Conservation (phyloP, 2,329 filamentous ascomycete species). For the Pseudovirgaria hyperparasitica region DNA sequence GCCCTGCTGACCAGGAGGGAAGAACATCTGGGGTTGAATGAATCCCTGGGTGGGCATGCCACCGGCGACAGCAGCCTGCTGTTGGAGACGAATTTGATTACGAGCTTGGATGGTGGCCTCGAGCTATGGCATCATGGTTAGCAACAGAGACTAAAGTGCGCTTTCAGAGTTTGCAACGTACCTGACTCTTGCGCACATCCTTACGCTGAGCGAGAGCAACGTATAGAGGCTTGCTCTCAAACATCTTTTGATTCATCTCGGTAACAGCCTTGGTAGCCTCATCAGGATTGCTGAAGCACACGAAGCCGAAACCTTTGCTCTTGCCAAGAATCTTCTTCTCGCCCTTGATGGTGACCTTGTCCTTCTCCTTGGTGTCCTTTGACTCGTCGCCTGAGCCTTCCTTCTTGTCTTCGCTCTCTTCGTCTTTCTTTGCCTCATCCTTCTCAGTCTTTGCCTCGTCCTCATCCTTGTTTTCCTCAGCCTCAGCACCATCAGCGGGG, state of each 20-base stretch:
- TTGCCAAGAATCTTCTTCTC: slow-evolving; percentile 68
- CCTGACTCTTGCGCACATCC: slow-evolving; percentile 97
- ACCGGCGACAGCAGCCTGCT: slow-evolving; percentile 69
- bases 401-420: slow-evolving; percentile 43
- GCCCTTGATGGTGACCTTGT: slow-evolving; percentile 41
- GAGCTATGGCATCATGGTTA: slow-evolving; percentile 40
- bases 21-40: slow-evolving; percentile 89
- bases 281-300: slow-evolving; percentile 99
- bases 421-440: slow-evolving; percentile 37
- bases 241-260: slow-evolving; percentile 99
- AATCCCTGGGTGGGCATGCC: slow-evolving; percentile 68
- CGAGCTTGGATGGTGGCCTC: slow-evolving; percentile 98
- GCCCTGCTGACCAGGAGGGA: slow-evolving; percentile 69
- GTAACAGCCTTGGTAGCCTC: slow-evolving; percentile 98
- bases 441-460: slow-evolving; percentile 39
- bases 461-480: slow-evolving; percentile 31
- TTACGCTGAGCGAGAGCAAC: slow-evolving; percentile 98
- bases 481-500: slow-evolving; percentile 35
- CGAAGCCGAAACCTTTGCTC: slow-evolving; percentile 99
- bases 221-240: slow-evolving; percentile 91
- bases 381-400: slow-evolving; percentile 45
- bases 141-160: no score
- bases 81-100: slow-evolving; percentile 97
- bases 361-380: slow-evolving; percentile 41
- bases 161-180: no score